Percentiles rank a stretch among this genome's conserved stretches.
phyloP scores from a whole-genome alignment of 108 stramenopile genomes.

The Nannochloropsis gaditana region DNA sequence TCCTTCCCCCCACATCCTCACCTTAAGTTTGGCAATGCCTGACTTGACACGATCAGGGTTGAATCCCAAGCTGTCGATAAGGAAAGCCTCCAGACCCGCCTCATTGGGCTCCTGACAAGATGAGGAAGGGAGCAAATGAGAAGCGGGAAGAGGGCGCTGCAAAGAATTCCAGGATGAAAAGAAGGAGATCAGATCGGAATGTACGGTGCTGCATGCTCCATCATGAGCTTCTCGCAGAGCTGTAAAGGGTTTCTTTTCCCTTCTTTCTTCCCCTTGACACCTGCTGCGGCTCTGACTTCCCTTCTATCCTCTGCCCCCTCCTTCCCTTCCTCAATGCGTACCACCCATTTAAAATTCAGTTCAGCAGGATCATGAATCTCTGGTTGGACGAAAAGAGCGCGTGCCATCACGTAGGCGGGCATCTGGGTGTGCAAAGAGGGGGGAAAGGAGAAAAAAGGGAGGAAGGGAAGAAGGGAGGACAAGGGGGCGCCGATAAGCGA shows the following conservation, averaged over 20 bases:
- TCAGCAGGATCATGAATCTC: slow-evolving; percentile 54
- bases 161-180: too few species aligned
- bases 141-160: background rate
- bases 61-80: slow-evolving; percentile 87
- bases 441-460: slow-evolving; percentile 28
- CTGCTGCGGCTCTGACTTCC: background rate
- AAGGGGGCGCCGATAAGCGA: too few species aligned
- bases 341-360: background rate
- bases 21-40: slow-evolving; percentile 77
- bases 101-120: slow-evolving; percentile 59
- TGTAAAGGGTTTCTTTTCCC: too few species aligned
- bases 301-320: background rate
- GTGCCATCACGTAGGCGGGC: slow-evolving; percentile 73
- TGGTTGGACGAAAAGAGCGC: slow-evolving; percentile 71
- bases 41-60: slow-evolving; percentile 77
- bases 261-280: background rate
- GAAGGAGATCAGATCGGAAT: too few species aligned
- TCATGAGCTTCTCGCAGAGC: too few species aligned
- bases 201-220: too few species aligned
- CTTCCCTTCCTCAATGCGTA: background rate
- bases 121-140: background rate
- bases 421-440: background rate
- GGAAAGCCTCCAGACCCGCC: slow-evolving; percentile 66
- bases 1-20: slow-evolving; percentile 63
- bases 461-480: slow-evolving; percentile 20